These are phyloP conservation scores for Globisporangium barbulae DNA, from an alignment of 352 stramenopile species.

Conservation along the genomic window DNA sequence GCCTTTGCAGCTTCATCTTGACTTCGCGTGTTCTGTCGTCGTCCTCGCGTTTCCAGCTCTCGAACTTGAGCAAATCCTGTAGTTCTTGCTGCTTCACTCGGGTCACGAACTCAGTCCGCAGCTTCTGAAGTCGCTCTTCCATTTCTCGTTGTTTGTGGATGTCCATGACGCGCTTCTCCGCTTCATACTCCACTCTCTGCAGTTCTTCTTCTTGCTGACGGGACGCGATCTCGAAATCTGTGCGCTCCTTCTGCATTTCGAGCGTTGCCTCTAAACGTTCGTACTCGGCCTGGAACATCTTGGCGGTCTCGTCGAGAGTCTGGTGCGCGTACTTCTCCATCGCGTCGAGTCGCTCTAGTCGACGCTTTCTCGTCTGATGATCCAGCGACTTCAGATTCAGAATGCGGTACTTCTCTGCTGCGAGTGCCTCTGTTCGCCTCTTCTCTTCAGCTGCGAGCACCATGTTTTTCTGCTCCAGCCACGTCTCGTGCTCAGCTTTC, in stretches of 20 bases:
- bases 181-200: conserved; percentile 66
- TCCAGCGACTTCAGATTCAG: conserved; percentile 69
- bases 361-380: conserved; percentile 58
- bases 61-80: conserved; percentile 62
- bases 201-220: conserved; percentile 77
- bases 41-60: conserved; percentile 72
- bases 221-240: conserved; percentile 66
- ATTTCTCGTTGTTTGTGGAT: conserved; percentile 63
- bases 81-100: conserved; percentile 71
- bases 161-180: conserved; percentile 50
- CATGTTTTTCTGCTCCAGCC: conserved; percentile 56
- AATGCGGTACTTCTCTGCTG: conserved; percentile 61
- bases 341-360: conserved; percentile 51
- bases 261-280: conserved; percentile 50
- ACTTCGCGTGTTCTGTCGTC: conserved; percentile 35
- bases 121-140: conserved; percentile 58
- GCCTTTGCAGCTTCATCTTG: conserved; percentile 31
- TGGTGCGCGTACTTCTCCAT: conserved; percentile 63
- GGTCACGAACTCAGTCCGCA: conserved; percentile 72
- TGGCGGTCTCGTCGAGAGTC: conserved; percentile 58
- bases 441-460: conserved; percentile 63
- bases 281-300: conserved; percentile 62
- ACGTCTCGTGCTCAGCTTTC: conserved; percentile 58
- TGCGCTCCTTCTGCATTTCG: conserved; percentile 52
- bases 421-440: conserved; percentile 50